phyloP scores from a whole-genome alignment of 2,329 filamentous ascomycete species.

The Penicillium vulpinum region DNA sequence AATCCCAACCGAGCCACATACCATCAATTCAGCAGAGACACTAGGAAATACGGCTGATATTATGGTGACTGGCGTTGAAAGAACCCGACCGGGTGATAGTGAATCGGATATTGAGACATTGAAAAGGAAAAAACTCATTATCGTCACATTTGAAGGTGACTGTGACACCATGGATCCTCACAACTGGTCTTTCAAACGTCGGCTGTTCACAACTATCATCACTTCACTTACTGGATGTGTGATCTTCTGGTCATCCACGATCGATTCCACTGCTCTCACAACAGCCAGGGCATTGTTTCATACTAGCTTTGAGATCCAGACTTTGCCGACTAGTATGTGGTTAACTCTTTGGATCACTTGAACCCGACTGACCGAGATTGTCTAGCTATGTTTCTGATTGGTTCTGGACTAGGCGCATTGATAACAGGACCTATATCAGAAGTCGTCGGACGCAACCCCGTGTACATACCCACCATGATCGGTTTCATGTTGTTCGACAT shows the following conservation, averaged over 20 bases:
- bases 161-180: conserved; percentile 48
- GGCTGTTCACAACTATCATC: conserved; percentile 35
- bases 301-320: conserved; percentile 27
- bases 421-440: conserved; percentile 52
- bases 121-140: conserved; percentile 39
- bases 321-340: conserved; percentile 48
- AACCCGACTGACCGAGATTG: neutral
- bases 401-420: conserved; percentile 49
- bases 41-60: conserved; percentile 23
- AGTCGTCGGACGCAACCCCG: conserved; percentile 49
- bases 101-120: conserved; percentile 9
- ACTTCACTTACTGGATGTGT: conserved; percentile 44
- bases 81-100: conserved; percentile 16
- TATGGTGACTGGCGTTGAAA: conserved; percentile 28
- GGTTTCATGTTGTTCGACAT: conserved; percentile 53
- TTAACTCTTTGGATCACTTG: conserved; percentile 32
- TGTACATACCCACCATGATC: conserved; percentile 49
- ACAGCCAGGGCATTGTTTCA: conserved; percentile 32
- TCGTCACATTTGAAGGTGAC: conserved; percentile 44
- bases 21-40: conserved; percentile 18
- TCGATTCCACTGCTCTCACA: conserved; percentile 50
- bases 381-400: conserved; percentile 45
- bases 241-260: conserved; percentile 50
- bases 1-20: conserved; percentile 14
- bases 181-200: conserved; percentile 43